A percentile compares a stretch with the other conserved stretches of the same genome.
phyloP scores from a whole-genome alignment of 129 eudicot genomes.

The Scalesia atractyloides region DNA sequence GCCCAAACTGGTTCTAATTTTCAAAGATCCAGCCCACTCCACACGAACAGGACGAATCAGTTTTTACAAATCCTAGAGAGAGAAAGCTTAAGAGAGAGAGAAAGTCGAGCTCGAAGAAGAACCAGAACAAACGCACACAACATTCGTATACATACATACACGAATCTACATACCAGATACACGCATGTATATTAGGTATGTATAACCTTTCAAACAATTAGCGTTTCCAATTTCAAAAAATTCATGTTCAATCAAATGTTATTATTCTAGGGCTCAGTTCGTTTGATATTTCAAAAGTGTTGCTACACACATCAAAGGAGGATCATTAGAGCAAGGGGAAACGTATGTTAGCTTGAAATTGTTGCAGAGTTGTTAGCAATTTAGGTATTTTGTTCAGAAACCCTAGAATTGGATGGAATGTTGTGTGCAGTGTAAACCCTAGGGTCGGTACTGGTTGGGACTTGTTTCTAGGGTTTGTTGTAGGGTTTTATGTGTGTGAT shows the following conservation, averaged over 20 bases:
- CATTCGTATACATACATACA: constrained; percentile 8
- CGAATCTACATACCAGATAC: neutral
- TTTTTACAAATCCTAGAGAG: constrained; percentile 40
- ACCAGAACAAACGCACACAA: constrained; percentile 22
- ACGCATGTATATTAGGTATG: constrained; percentile 28
- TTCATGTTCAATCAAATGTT: constrained; percentile 7
- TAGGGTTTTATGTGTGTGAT: constrained; percentile 30
- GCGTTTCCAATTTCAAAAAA: constrained; percentile 20
- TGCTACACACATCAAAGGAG: constrained; percentile 23
- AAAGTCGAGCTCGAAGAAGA: constrained; percentile 49
- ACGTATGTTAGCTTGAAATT: constrained; percentile 38
- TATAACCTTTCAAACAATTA: neutral
- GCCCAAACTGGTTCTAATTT: constrained; percentile 1
- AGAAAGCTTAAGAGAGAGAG: constrained; percentile 42
- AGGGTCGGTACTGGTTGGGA: constrained; percentile 27
- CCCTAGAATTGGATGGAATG: constrained; percentile 57
- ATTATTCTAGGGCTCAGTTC: constrained; percentile 41
- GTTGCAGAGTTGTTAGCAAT: constrained; percentile 32
- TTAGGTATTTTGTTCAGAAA: constrained; percentile 57
- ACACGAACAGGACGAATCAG: constrained; percentile 34
- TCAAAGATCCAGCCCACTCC: constrained; percentile 54
- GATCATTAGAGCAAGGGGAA: constrained; percentile 33
- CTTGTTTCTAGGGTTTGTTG: constrained; percentile 33
- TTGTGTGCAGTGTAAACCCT: constrained; percentile 50
- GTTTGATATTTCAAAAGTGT: constrained; percentile 41